These are phyloP conservation scores for Verruconis gallopava DNA, from an alignment of 2,329 filamentous ascomycete genomes.

Conservation along the genomic window DNA sequence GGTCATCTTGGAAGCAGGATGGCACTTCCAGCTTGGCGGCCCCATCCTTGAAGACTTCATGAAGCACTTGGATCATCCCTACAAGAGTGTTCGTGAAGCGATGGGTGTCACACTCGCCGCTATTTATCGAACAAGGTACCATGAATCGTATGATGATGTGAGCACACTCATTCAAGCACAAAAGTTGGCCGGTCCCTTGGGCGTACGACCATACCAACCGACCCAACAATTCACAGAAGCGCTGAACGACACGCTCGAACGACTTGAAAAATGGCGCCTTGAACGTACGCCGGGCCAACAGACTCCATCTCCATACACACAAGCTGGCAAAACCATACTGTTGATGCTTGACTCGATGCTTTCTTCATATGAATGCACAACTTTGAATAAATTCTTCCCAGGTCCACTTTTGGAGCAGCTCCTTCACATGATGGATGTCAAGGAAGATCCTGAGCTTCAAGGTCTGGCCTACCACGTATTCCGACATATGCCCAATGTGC, in stretches of 20 bases:
- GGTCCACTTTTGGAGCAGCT: slow-evolving; percentile 81
- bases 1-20: slow-evolving; percentile 73
- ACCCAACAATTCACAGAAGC: slow-evolving; percentile 59
- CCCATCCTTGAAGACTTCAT: slow-evolving; percentile 85
- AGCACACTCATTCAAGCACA: slow-evolving; percentile 62
- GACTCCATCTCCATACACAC: slow-evolving; percentile 86
- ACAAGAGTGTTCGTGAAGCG: slow-evolving; percentile 91
- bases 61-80: slow-evolving; percentile 85
- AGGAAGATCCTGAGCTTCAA: slow-evolving; percentile 93
- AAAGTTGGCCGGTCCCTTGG: slow-evolving; percentile 66
- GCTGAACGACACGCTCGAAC: slow-evolving; percentile 61
- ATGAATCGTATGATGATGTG: slow-evolving; percentile 83
- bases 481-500: slow-evolving; percentile 88
- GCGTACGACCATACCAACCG: slow-evolving; percentile 70
- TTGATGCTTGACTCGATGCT: slow-evolving; percentile 89
- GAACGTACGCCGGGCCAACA: slow-evolving; percentile 79
- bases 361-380: slow-evolving; percentile 82
- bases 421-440: slow-evolving; percentile 99
- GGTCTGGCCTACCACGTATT: slow-evolving; percentile 93
- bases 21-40: slow-evolving; percentile 88
- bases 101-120: slow-evolving; percentile 82
- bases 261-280: slow-evolving; percentile 76
- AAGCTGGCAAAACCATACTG: slow-evolving; percentile 88
- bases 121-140: slow-evolving; percentile 83
- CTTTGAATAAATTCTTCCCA: slow-evolving; percentile 83